Evolutionary conservation across 2,329 filamentous ascomycete genomes (phyloP).

Genomic region (Parastagonospora avenae): DNA sequence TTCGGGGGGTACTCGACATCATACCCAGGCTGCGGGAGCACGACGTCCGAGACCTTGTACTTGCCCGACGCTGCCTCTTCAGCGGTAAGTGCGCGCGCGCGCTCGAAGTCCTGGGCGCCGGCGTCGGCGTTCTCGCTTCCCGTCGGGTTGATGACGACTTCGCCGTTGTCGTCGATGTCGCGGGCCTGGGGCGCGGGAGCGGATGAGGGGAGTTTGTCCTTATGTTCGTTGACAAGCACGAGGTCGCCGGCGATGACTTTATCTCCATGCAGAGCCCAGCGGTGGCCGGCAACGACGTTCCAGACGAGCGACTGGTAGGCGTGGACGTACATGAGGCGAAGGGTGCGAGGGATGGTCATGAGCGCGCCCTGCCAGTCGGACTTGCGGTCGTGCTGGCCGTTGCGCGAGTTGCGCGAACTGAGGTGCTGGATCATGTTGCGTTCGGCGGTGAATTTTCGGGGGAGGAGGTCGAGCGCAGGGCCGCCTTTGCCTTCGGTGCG

Average conservation of each 20-base stretch:
- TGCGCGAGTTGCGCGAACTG: constrained; percentile 49
- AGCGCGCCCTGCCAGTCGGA: constrained; percentile 83
- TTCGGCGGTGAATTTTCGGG: constrained; percentile 83
- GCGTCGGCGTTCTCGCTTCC: constrained; percentile 61
- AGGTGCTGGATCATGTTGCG: constrained; percentile 78
- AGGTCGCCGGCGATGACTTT: constrained; percentile 85
- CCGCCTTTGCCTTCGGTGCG: constrained; percentile 62
- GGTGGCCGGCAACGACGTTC: constrained; percentile 82
- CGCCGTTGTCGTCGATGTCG: constrained; percentile 63
- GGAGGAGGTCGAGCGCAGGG: constrained; percentile 70
- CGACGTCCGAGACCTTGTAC: constrained; percentile 84
- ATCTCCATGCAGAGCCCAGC: constrained; percentile 76
- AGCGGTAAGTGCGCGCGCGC: constrained; percentile 74
- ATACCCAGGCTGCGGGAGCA: constrained; percentile 90
- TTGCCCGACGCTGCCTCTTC: constrained; percentile 78
- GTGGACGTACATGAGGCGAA: constrained; percentile 94
- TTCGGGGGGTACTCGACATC: constrained; percentile 88
- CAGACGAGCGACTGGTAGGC: constrained; percentile 95
- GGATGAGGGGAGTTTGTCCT: constrained; percentile 48
- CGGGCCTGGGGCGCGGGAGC: constrained; percentile 35
- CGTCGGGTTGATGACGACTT: constrained; percentile 67
- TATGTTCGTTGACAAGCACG: constrained; percentile 68
- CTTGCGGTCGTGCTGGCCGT: constrained; percentile 54
- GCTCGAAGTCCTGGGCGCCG: constrained; percentile 63
- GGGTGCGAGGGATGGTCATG: constrained; percentile 76